These are phyloP conservation scores for Apiospora koreana DNA, from an alignment of 2,329 filamentous ascomycete species.

Conservation along the genomic window DNA sequence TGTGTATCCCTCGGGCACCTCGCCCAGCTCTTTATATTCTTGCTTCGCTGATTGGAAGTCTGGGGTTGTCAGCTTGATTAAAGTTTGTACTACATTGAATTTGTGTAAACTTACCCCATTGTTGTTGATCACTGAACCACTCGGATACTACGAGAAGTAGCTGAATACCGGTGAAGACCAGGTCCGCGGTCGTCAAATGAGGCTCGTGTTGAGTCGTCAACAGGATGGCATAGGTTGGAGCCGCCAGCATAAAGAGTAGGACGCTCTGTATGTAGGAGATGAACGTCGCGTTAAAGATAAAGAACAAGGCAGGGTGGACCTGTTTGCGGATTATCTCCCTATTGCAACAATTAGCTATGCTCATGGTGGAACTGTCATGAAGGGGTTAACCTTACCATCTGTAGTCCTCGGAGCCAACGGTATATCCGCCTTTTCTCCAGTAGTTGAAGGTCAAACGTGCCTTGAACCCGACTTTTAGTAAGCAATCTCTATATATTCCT, in stretches of 20 bases:
- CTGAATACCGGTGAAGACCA: constrained; percentile 47
- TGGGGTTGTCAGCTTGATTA: constrained; percentile 29
- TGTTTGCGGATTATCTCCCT: constrained; percentile 72
- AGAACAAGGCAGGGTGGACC: constrained; percentile 68
- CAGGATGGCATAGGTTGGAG: constrained; percentile 81
- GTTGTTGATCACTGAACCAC: constrained; percentile 85
- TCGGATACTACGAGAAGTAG: constrained; percentile 63
- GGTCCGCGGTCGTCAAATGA: constrained; percentile 45
- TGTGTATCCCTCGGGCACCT: constrained; percentile 64
- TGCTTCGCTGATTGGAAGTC: constrained; percentile 82
- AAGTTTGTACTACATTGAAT: background rate
- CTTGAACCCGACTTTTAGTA: constrained; percentile 41
- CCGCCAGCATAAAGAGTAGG: constrained; percentile 73
- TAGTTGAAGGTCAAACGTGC: constrained; percentile 91
- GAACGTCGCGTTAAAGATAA: constrained; percentile 86
- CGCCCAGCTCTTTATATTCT: constrained; percentile 71
- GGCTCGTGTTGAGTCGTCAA: constrained; percentile 67
- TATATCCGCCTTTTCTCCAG: constrained; percentile 92
- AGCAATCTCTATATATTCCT: background rate
- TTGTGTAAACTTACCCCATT: constrained; percentile 67
- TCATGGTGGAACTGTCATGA: background rate
- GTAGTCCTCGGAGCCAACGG: constrained; percentile 89
- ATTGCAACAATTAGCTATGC: background rate
- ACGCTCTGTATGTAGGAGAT: constrained; percentile 83
- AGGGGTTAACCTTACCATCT: constrained; percentile 60